These are phyloP conservation scores for Talaromyces funiculosus DNA, from an alignment of 2,329 filamentous ascomycete species.

Conservation along the genomic window DNA sequence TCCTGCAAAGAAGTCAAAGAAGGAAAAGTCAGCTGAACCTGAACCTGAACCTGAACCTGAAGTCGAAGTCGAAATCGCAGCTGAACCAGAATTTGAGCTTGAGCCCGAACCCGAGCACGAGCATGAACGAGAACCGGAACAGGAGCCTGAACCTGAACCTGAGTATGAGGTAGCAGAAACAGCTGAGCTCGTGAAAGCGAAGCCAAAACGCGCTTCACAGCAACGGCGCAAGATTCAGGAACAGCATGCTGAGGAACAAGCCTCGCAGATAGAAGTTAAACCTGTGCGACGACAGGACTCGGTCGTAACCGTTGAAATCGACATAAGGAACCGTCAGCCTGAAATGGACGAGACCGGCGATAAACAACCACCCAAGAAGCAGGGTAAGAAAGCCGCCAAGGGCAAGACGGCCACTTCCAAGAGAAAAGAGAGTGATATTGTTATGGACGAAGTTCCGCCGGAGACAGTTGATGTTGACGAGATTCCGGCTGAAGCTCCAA, in stretches of 20 bases:
- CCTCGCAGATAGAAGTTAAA: neutral
- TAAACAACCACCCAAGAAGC: slow-evolving; percentile 23
- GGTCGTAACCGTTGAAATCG: slow-evolving; percentile 26
- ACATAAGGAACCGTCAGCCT: slow-evolving; percentile 25
- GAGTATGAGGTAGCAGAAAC: neutral
- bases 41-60: slow-evolving; percentile 3
- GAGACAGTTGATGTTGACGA: slow-evolving; percentile 12
- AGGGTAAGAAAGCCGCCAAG: slow-evolving; percentile 24
- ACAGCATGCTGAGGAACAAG: neutral
- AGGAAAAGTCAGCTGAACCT: slow-evolving; percentile 2
- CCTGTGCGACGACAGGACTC: slow-evolving; percentile 22
- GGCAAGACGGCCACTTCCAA: slow-evolving; percentile 25
- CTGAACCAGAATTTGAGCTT: neutral
- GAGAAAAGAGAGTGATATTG: slow-evolving; percentile 8
- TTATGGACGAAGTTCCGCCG: slow-evolving; percentile 15
- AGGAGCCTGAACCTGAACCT: neutral
- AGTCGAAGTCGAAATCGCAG: neutral
- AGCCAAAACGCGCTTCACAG: neutral
- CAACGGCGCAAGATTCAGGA: neutral
- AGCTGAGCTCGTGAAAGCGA: neutral
- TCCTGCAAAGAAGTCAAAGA: slow-evolving; percentile 15
- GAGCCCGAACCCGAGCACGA: neutral
- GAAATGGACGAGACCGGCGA: slow-evolving; percentile 25
- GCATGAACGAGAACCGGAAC: slow-evolving; percentile 13
- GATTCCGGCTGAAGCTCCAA: slow-evolving; percentile 1